phyloP scores from a whole-genome alignment of 768 basidiomycete species.

The Suillus hirtellus region DNA sequence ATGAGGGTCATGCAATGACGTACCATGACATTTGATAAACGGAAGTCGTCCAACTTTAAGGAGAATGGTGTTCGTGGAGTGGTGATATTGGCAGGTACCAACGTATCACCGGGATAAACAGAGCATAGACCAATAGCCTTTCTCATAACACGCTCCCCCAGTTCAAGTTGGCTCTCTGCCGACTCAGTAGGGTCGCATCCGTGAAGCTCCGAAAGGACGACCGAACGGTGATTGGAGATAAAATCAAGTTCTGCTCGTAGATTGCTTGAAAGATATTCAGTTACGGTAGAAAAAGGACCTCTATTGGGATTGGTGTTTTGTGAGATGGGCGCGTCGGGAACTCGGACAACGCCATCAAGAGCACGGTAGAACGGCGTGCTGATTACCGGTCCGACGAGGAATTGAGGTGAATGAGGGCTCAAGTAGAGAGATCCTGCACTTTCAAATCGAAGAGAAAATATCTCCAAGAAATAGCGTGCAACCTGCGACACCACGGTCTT shows the following conservation, averaged over 20 bases:
- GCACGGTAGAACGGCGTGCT: background rate
- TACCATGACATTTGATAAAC: slow-evolving; percentile 8
- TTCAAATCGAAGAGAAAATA: slow-evolving; percentile 6
- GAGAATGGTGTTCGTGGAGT: slow-evolving; percentile 4
- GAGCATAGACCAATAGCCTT: slow-evolving; percentile 9
- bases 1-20: background rate
- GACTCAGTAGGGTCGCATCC: background rate
- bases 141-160: slow-evolving; percentile 6
- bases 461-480: slow-evolving; percentile 4
- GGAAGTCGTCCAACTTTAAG: slow-evolving; percentile 6
- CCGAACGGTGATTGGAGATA: background rate
- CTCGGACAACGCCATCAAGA: background rate
- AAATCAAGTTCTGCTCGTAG: background rate
- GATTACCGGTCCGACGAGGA: background rate
- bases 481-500: slow-evolving; percentile 4
- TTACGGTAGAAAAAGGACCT: background rate
- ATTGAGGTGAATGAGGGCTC: background rate
- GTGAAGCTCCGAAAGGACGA: background rate
- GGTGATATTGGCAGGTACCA: background rate
- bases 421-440: slow-evolving; percentile 6
- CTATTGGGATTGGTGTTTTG: background rate
- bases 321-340: background rate
- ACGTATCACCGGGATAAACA: slow-evolving; percentile 5
- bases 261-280: slow-evolving; percentile 1
- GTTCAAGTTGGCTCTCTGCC: slow-evolving; percentile 10